Evolutionary conservation across 75 land plant species (phyloP), one percentile per base, ranked within the genome.

Genomic region (Sequoia sempervirens): DNA sequence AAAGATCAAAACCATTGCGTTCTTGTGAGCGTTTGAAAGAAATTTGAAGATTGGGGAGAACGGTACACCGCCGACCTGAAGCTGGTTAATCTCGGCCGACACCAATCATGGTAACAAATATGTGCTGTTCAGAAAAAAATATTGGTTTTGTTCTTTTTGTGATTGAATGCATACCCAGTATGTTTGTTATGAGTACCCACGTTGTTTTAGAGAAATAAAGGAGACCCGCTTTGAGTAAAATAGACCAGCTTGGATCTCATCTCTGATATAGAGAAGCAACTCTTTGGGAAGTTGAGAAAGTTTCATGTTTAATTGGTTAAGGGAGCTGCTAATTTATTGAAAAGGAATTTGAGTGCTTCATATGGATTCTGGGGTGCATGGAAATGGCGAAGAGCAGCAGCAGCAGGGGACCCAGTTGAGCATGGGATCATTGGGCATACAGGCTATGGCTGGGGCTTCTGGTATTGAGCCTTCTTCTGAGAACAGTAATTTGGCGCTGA

Each of bases 391-490:
- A 78, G 50, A 84, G 30, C 54, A 85, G 85, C 86, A 85, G 53
- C 85, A 85, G 23, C 85, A 68, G 78, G 83, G 75, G 41, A 47
- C 84, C 64, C 83, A 87, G 36, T 70, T 86, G 54, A 47, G 88
- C 70, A 53, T 78, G 52, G 50, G 80, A 78, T 53, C 84, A 34
- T 54, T 87, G 41, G 73, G 32, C 72, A 87, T 52, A n/a, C 79
- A 73, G 40, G 81, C 88, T 46, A 87, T 88, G 89, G 82, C 75
- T n/a, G 87, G 88, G 34, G 86, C 43, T 36, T 75, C 79, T 30
- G 61, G 40, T 28, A 17, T 64, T 32, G 75, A 34, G 3, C 70
- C 82, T 37, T 69, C 37, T 32, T 5, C 34, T 75, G 46, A 88
- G 82, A 78, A n/a, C 80, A 78, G 11, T 43, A 43, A n/a, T 80